Conservation (phyloP, 306 rosid genomes). For the Biancaea sappan region DNA sequence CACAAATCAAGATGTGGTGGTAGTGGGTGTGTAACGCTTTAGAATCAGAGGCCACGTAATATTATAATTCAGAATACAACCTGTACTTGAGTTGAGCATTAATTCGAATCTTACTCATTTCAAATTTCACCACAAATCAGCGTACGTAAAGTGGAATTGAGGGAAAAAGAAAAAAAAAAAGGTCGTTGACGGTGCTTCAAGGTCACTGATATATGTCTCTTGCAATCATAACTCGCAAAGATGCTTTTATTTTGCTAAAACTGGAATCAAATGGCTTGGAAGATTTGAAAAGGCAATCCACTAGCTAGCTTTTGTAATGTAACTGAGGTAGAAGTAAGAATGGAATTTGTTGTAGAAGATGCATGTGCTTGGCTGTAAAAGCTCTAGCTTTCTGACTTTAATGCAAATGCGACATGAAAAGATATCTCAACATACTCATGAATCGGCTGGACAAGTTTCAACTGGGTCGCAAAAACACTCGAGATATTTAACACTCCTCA, state of each 20-base stretch:
- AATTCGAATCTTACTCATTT: neutral
- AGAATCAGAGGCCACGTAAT: slow-evolving; percentile 25
- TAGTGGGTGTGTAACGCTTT: slow-evolving; percentile 29
- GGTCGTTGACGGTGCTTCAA: neutral
- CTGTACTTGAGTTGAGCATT: slow-evolving; percentile 15
- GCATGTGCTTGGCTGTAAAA: slow-evolving; percentile 34
- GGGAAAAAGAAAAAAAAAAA: too few species aligned
- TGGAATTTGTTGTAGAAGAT: slow-evolving; percentile 1
- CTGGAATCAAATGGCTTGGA: too few species aligned
- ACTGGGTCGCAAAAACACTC: slow-evolving; percentile 25
- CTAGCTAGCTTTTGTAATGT: too few species aligned
- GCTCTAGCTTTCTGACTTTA: slow-evolving; percentile 27
- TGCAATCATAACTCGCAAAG: neutral
- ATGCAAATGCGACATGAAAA: slow-evolving; percentile 27
- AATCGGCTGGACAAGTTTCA: slow-evolving; percentile 41
- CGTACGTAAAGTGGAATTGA: too few species aligned
- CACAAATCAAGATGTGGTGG: neutral
- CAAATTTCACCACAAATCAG: neutral
- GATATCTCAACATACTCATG: slow-evolving; percentile 29
- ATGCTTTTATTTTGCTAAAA: too few species aligned
- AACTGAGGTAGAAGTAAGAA: neutral
- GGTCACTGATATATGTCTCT: neutral
- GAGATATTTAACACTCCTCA: slow-evolving; percentile 26
- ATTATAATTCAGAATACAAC: slow-evolving; percentile 14
- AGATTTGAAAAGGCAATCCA: too few species aligned